phyloP scores from a whole-genome alignment of 139 green algal species.

The Tetraselmis chui region DNA sequence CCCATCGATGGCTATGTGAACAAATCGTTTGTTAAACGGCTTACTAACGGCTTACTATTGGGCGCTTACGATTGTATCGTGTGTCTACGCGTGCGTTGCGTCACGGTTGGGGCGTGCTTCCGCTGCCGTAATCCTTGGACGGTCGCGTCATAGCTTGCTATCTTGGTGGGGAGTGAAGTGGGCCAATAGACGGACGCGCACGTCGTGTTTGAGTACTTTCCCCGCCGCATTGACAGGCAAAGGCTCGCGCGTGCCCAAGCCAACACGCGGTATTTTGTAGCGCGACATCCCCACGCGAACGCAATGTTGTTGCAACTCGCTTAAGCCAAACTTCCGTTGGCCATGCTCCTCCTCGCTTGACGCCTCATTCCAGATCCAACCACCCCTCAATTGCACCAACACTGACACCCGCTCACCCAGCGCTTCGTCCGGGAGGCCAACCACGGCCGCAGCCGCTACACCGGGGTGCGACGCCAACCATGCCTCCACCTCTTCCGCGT shows the following conservation, averaged over 20 bases:
- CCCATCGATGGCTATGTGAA: too few relatives aligned
- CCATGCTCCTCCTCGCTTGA: neutral
- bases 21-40: too few relatives aligned
- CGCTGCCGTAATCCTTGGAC: too few relatives aligned
- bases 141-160: too few relatives aligned
- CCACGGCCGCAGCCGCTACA: constrained; percentile 61
- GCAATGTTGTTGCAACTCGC: constrained; percentile 43
- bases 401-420: constrained; percentile 69
- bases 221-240: constrained; percentile 56
- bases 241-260: constrained; percentile 1
- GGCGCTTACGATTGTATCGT: too few relatives aligned
- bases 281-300: constrained; percentile 35
- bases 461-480: constrained; percentile 41
- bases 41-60: too few relatives aligned
- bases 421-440: constrained; percentile 64
- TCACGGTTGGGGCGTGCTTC: too few relatives aligned
- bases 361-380: constrained; percentile 32
- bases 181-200: constrained; percentile 10
- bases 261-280: constrained; percentile 57
- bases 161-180: too few relatives aligned
- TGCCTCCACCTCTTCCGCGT: constrained; percentile 62
- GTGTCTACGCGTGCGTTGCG: too few relatives aligned
- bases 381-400: constrained; percentile 41
- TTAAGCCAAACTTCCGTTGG: neutral
- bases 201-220: constrained; percentile 59